Evolutionary conservation across 2,329 filamentous ascomycete genomes (phyloP).

Genomic region (Aphanoascus verrucosus): DNA sequence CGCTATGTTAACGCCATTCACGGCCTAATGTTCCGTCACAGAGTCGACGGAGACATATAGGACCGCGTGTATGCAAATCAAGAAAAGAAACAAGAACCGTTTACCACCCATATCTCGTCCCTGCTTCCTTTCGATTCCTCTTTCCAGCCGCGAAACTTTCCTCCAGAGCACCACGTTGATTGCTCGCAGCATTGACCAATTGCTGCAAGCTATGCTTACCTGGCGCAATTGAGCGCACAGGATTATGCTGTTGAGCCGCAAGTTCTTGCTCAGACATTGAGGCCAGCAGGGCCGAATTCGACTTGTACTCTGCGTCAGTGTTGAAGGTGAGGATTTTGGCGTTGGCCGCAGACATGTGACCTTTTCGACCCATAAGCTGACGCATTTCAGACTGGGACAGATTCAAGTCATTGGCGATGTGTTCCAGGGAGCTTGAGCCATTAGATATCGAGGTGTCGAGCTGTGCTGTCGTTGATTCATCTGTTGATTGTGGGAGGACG

Average conservation of each 20-base stretch:
- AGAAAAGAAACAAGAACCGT: background rate
- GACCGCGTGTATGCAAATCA: background rate
- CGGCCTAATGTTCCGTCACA: no score
- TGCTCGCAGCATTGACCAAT: constrained; percentile 70
- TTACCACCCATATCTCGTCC: constrained; percentile 73
- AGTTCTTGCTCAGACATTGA: constrained; percentile 49
- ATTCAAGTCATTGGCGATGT: constrained; percentile 66
- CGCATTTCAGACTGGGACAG: constrained; percentile 65
- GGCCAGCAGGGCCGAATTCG: constrained; percentile 67
- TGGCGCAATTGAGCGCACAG: constrained; percentile 69
- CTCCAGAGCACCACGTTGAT: constrained; percentile 76
- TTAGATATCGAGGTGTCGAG: background rate
- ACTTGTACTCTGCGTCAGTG: constrained; percentile 73
- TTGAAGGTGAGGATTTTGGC: constrained; percentile 76
- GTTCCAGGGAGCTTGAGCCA: constrained; percentile 48
- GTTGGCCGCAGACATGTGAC: constrained; percentile 31
- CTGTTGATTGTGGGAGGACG: constrained; percentile 13
- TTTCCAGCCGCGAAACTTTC: constrained; percentile 79
- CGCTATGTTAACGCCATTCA: no score
- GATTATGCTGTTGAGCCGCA: constrained; percentile 56
- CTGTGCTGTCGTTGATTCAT: constrained; percentile 8
- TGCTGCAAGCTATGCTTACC: constrained; percentile 85
- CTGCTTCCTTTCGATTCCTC: constrained; percentile 70
- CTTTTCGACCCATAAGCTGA: constrained; percentile 69
- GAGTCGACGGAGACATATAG: no score